Percentiles rank a stretch among this genome's conserved stretches.
These are phyloP conservation scores for Alternaria longipes DNA, from an alignment of 2,329 filamentous ascomycete species.

Conservation along the genomic window DNA sequence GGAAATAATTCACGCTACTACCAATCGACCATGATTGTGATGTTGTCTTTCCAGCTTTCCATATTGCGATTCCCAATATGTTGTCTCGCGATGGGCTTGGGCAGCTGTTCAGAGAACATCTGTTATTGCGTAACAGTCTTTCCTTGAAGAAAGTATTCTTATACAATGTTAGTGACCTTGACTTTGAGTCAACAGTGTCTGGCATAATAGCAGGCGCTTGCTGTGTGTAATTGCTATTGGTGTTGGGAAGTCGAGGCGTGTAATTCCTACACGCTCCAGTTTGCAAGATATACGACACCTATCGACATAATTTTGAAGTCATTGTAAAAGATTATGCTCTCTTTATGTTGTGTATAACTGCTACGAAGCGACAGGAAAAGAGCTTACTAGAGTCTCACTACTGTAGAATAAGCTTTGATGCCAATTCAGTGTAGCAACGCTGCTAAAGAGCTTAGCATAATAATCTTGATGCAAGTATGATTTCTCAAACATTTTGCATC, in stretches of 20 bases:
- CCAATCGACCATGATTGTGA: neutral
- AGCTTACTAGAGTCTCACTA: neutral
- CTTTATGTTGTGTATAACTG: neutral
- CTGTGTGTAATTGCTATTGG: fast-evolving
- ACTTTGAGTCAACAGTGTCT: neutral
- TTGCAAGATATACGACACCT: neutral
- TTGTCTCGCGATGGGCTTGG: neutral
- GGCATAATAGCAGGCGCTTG: neutral
- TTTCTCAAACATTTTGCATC: neutral
- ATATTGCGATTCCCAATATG: neutral
- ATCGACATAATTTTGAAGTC: neutral
- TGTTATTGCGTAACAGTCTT: too few relatives aligned
- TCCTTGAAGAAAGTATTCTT: neutral
- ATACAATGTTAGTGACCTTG: neutral
- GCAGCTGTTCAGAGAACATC: too few relatives aligned
- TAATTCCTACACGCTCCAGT: fast-evolving
- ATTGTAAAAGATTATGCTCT: neutral
- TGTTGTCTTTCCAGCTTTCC: neutral
- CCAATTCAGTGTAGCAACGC: too few relatives aligned
- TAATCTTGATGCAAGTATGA: neutral
- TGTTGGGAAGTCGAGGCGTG: neutral
- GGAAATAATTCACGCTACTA: constrained; percentile 16
- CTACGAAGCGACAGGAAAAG: fast-evolving
- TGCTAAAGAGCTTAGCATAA: neutral
- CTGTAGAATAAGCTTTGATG: neutral